Evolutionary conservation across 2,329 filamentous ascomycete species (phyloP).

Genomic region (Fusarium subglutinans): DNA sequence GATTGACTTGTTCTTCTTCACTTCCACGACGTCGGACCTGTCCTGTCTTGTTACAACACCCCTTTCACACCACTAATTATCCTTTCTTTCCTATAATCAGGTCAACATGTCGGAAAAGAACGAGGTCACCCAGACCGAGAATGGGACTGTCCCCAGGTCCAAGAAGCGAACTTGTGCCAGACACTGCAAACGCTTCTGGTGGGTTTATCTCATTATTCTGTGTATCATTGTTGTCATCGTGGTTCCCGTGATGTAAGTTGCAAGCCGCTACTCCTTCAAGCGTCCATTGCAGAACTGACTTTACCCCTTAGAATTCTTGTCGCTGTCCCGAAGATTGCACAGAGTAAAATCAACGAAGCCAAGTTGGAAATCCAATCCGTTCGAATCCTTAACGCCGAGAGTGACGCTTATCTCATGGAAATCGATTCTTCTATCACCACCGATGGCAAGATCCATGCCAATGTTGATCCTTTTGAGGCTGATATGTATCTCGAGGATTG

Average conservation of each 20-base stretch:
- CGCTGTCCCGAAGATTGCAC: slow-evolving; percentile 64
- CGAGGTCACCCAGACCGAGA: slow-evolving; percentile 49
- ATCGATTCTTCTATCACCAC: slow-evolving; percentile 66
- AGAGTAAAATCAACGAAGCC: slow-evolving; percentile 64
- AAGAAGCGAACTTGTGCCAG: slow-evolving; percentile 54
- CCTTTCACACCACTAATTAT: background rate
- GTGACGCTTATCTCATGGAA: slow-evolving; percentile 58
- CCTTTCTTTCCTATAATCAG: background rate
- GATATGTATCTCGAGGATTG: slow-evolving; percentile 65
- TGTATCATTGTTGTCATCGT: slow-evolving; percentile 62
- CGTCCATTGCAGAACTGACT: slow-evolving; percentile 9
- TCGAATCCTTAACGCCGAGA: slow-evolving; percentile 57
- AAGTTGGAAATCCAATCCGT: slow-evolving; percentile 62
- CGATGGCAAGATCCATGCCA: slow-evolving; percentile 61
- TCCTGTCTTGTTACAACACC: background rate
- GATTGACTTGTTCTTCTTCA: slow-evolving; percentile 23
- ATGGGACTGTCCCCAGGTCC: slow-evolving; percentile 37
- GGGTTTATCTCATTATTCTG: slow-evolving; percentile 64
- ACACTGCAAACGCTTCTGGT: slow-evolving; percentile 69
- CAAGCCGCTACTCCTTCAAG: background rate
- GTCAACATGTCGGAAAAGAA: slow-evolving; percentile 52
- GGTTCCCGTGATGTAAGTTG: slow-evolving; percentile 67
- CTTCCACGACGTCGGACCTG: slow-evolving; percentile 10
- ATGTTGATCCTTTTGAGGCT: slow-evolving; percentile 60
- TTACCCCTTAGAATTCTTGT: slow-evolving; percentile 60